Base-by-base conservation (phyloP, 116 monocot species). In the Iris pallida region DNA sequence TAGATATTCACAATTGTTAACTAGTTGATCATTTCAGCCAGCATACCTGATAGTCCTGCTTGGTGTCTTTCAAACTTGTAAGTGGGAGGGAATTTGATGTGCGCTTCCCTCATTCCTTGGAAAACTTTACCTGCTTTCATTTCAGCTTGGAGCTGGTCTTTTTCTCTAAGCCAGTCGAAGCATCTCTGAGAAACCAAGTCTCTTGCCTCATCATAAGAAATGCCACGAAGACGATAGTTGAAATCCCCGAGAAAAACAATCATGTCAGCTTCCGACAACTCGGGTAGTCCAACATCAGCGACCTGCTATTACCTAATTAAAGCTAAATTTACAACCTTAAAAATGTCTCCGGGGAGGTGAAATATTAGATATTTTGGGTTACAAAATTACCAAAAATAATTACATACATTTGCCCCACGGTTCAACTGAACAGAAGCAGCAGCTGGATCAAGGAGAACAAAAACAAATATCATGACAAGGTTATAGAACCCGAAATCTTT, bases 151-250 rank as follows among this genome's bases (percentile, higher is more conserved):
- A 94, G 87, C 47, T 94, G 94, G 75, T 94, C 94, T 70, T 82
- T 94, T 54, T 94, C 90, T 79, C 90, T 66, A 61, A 94, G 80
- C 94, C 94, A 94, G 30, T 94, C 94, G 79, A 94, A 94, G 20
- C 87, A 81, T 79, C 94, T 84, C 71, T 94, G 94, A 13, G 94
- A 90, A 47, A 94, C 81, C 73, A 94, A 83, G 66, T 94, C 94
- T 47, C 94, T 77, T 46, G 94, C 94, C 76, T 94, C 94, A 70
- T 94, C 94, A 68, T 90, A 94, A 56, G 87, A 76, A 66, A 90
- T 83, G 16, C 85, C 67, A 42, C 41, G 42, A 16, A 67, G 67
- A 8, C 67, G 52, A 55, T 67, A 67, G 55, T 67, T 67, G 67
- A 95, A 95, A 72, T 95, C 95, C 59, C 95, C 95, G 67, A 95